Percentiles rank a stretch among this genome's conserved stretches.
These are phyloP conservation scores for Corrigiola litoralis DNA, from an alignment of 179 eudicot species.

Conservation along the genomic window DNA sequence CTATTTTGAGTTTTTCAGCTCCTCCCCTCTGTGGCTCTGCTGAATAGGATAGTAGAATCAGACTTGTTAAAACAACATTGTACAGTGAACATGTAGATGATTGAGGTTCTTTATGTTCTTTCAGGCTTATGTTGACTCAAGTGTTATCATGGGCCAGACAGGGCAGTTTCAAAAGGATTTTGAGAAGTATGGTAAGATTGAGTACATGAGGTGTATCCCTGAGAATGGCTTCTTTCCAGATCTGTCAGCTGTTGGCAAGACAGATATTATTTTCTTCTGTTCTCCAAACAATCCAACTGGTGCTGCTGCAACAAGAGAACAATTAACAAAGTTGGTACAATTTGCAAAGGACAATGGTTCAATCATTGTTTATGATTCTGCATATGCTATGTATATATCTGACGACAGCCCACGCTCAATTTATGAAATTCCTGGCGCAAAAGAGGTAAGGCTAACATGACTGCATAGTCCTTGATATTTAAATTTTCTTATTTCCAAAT, in stretches of 20 bases:
- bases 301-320: slow-evolving; percentile 76
- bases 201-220: slow-evolving; percentile 84
- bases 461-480: not conserved
- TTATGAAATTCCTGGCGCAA: slow-evolving; percentile 90
- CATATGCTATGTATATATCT: slow-evolving; percentile 80
- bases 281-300: slow-evolving; percentile 98
- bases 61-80: not conserved
- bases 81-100: not conserved
- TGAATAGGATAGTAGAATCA: not conserved
- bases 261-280: slow-evolving; percentile 89
- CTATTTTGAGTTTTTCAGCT: too few species aligned
- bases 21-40: too few species aligned
- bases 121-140: slow-evolving; percentile 94
- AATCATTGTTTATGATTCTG: slow-evolving; percentile 85
- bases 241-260: slow-evolving; percentile 50
- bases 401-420: slow-evolving; percentile 76
- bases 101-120: not conserved
- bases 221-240: slow-evolving; percentile 88
- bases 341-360: slow-evolving; percentile 85
- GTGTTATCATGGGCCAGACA: slow-evolving; percentile 90
- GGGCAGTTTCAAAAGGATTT: slow-evolving; percentile 55
- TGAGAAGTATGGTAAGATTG: slow-evolving; percentile 66
- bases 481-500: not conserved
- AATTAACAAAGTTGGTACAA: slow-evolving; percentile 57
- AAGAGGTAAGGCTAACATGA: slow-evolving; percentile 43